Evolutionary conservation across 2,329 filamentous ascomycete species (phyloP), one percentile per base, ranked within the genome.

Genomic region (Cytospora piceae): DNA sequence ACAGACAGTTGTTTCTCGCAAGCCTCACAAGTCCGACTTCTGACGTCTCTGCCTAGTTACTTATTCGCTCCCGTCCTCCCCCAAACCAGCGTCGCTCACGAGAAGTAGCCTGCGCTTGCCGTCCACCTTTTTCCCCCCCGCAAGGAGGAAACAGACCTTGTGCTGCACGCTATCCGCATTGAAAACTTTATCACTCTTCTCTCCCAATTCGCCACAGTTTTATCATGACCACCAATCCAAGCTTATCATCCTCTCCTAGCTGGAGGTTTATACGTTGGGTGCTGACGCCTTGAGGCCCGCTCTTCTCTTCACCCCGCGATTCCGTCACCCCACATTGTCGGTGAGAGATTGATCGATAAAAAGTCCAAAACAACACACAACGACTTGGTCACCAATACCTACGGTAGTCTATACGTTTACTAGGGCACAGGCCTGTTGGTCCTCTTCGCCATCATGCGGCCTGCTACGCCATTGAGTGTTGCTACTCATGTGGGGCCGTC

Each of bases 151-250:
- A 54, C 42, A 61, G 51, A 54, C 42, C 58, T 56, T 56, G 53
- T 66, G 59, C 65, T 61, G 66, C 57, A 61, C 53, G 31, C 60
- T 54, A 32, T 51, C 53, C 72, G 67, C 69, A 66, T 29, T 29
- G 22, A 34, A 20, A 46, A 17, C 42, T 32, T 46, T 12, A 31
- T 29, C 46, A 20, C 56, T 49, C 27, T n/a, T 46, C 46, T 51
- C 17, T n/a, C 51, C 63, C 58, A 52, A 52, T 56, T 72, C 66
- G 69, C 68, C 71, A 72, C 71, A 70, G 75, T 77, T 49, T 71
- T 81, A 82, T 80, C 78, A 82, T 81, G 80, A 80, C 76, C 75
- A 77, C 75, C 75, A 77, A 78, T 74, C 77, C 73, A 73, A 76
- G 72, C 69, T 73, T 75, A 71, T 73, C 76, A 69, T 74, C 71